A percentile compares a stretch with the other conserved stretches of the same genome.
phyloP scores from a whole-genome alignment of 306 rosid species.

The Quercus dentata region DNA sequence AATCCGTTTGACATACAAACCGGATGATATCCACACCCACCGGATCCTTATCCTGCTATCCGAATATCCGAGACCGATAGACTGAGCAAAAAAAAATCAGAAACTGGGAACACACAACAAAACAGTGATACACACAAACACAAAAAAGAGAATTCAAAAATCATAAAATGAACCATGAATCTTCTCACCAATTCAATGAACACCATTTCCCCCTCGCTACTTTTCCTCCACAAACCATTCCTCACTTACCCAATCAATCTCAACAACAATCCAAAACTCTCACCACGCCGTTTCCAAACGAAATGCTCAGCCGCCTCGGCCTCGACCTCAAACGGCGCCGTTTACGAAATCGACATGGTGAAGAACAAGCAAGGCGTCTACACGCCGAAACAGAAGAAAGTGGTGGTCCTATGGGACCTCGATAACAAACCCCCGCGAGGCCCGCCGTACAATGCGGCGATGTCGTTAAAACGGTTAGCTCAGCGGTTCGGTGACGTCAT shows the following conservation, averaged over 20 bases:
- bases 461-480: slow-evolving; percentile 55
- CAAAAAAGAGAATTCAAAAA: neutral
- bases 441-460: slow-evolving; percentile 75
- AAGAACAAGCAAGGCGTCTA: slow-evolving; percentile 59
- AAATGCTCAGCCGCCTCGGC: slow-evolving; percentile 17
- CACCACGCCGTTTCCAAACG: slow-evolving; percentile 9
- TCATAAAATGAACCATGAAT: slow-evolving; percentile 25
- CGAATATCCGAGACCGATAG: too few species aligned
- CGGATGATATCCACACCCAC: too few species aligned
- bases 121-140: neutral
- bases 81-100: too few species aligned
- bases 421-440: slow-evolving; percentile 95
- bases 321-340: neutral
- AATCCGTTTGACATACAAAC: too few species aligned
- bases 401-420: slow-evolving; percentile 84
- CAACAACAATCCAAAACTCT: slow-evolving; percentile 14
- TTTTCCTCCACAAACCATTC: slow-evolving; percentile 7
- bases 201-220: neutral
- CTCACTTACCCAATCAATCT: slow-evolving; percentile 7
- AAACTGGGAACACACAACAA: too few species aligned
- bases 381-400: slow-evolving; percentile 55
- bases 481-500: slow-evolving; percentile 57
- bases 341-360: slow-evolving; percentile 74
- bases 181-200: slow-evolving; percentile 19
- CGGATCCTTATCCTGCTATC: too few species aligned